Conservation (phyloP, 306 rosid genomes). For the Lupinus albus region DNA sequence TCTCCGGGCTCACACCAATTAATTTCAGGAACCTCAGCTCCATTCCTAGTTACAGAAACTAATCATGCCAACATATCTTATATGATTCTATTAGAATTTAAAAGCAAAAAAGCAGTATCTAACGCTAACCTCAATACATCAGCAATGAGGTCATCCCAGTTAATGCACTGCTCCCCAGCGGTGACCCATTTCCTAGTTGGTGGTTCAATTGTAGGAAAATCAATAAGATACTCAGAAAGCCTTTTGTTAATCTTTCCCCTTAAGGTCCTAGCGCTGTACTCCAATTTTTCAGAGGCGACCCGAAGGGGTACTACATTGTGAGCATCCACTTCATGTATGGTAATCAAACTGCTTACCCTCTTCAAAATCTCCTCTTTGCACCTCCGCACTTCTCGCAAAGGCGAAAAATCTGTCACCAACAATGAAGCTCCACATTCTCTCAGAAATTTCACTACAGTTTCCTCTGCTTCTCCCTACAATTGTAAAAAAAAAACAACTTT, state of each 20-base stretch:
- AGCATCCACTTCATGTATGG: slow-evolving; percentile 85
- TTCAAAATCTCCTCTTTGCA: slow-evolving; percentile 78
- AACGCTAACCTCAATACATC: slow-evolving; percentile 75
- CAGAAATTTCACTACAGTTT: slow-evolving; percentile 69
- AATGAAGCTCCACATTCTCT: slow-evolving; percentile 82
- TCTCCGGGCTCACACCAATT: slow-evolving; percentile 93
- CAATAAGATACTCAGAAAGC: slow-evolving; percentile 76
- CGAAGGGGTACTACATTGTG: slow-evolving; percentile 89
- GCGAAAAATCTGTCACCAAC: slow-evolving; percentile 86
- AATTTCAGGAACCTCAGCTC: slow-evolving; percentile 89
- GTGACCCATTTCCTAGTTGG: slow-evolving; percentile 63
- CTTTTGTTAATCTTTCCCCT: slow-evolving; percentile 79
- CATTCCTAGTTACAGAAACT: slow-evolving; percentile 53
- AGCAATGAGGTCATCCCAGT: slow-evolving; percentile 72
- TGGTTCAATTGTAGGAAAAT: slow-evolving; percentile 64
- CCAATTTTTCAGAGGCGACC: slow-evolving; percentile 88
- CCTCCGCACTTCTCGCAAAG: slow-evolving; percentile 63
- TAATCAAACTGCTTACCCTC: slow-evolving; percentile 62
- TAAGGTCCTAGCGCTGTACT: slow-evolving; percentile 80
- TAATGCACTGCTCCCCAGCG: slow-evolving; percentile 37
- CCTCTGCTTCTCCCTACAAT: slow-evolving; percentile 84
- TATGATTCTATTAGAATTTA: neutral
- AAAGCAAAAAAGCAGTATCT: slow-evolving; percentile 15
- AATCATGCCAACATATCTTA: slow-evolving; percentile 30
- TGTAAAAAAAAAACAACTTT: slow-evolving; percentile 6